Percentiles rank a stretch among this genome's conserved stretches.
Conservation (phyloP, 306 rosid genomes). For the Lathyrus tuberosus region DNA sequence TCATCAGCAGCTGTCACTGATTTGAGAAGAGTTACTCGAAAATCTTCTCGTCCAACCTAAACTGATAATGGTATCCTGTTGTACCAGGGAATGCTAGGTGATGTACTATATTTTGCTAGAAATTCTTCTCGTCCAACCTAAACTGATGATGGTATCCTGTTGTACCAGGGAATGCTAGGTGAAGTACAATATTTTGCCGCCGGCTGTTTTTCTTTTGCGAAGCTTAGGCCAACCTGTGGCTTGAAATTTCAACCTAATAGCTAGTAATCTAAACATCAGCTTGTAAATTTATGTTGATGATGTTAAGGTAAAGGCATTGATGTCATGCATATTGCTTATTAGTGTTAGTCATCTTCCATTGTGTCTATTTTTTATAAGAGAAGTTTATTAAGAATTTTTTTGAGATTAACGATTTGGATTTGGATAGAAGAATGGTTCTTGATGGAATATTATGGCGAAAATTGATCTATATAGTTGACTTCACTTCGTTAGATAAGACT, state of each 20-base stretch:
- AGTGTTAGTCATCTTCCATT: slow-evolving; percentile 4
- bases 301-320: neutral
- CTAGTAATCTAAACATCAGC: slow-evolving; percentile 14
- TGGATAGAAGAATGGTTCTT: too few species aligned
- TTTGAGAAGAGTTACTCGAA: slow-evolving; percentile 47
- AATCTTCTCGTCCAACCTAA: slow-evolving; percentile 37
- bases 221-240: slow-evolving; percentile 12
- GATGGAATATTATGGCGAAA: too few species aligned
- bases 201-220: slow-evolving; percentile 17
- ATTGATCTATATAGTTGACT: too few species aligned
- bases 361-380: neutral
- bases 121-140: too few species aligned
- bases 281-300: slow-evolving; percentile 17
- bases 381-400: too few species aligned
- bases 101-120: slow-evolving; percentile 32
- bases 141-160: too few species aligned
- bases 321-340: slow-evolving; percentile 6
- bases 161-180: too few species aligned
- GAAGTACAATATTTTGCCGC: slow-evolving; percentile 28
- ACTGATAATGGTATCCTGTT: slow-evolving; percentile 8
- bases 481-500: too few species aligned
- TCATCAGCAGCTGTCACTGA: slow-evolving; percentile 28
- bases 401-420: too few species aligned
- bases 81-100: slow-evolving; percentile 15
- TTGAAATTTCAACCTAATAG: slow-evolving; percentile 24